These are phyloP conservation scores for Talaromyces trachyspermus DNA, from an alignment of 495 filamentous ascomycete genomes.

Conservation along the genomic window DNA sequence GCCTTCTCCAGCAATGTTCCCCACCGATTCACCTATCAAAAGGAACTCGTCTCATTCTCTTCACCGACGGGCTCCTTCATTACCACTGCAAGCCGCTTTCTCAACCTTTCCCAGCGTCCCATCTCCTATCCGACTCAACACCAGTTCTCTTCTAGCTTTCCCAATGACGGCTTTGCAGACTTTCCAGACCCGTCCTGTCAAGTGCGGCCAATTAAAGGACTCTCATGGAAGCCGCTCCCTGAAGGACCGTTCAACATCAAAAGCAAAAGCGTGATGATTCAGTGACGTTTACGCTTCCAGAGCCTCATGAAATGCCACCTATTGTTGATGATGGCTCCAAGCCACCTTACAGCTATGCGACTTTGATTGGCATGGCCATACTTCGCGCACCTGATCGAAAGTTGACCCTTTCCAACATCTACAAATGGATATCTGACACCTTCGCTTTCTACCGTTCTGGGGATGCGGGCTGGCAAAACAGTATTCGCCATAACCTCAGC, in stretches of 20 bases:
- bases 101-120: constrained; percentile 51
- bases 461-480: constrained; percentile 95
- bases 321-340: constrained; percentile 85
- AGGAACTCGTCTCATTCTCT: constrained; percentile 48
- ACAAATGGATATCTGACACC: constrained; percentile 97
- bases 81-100: constrained; percentile 58
- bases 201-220: constrained; percentile 57
- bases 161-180: constrained; percentile 43
- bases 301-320: constrained; percentile 67
- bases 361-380: constrained; percentile 96
- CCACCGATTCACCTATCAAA: constrained; percentile 83
- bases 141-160: constrained; percentile 20
- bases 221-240: constrained; percentile 67
- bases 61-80: constrained; percentile 22
- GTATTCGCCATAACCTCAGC: constrained; percentile 96
- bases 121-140: constrained; percentile 8
- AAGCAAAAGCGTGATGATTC: constrained; percentile 47
- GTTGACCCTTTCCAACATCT: constrained; percentile 92
- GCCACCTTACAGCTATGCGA: constrained; percentile 86
- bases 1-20: constrained; percentile 53
- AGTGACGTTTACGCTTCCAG: constrained; percentile 47
- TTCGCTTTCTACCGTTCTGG: constrained; percentile 78
- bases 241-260: constrained; percentile 61
- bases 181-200: constrained; percentile 51
- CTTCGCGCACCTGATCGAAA: constrained; percentile 75